Conservation (phyloP, 2,329 filamentous ascomycete species). For the Penicillium hesseltinei region DNA sequence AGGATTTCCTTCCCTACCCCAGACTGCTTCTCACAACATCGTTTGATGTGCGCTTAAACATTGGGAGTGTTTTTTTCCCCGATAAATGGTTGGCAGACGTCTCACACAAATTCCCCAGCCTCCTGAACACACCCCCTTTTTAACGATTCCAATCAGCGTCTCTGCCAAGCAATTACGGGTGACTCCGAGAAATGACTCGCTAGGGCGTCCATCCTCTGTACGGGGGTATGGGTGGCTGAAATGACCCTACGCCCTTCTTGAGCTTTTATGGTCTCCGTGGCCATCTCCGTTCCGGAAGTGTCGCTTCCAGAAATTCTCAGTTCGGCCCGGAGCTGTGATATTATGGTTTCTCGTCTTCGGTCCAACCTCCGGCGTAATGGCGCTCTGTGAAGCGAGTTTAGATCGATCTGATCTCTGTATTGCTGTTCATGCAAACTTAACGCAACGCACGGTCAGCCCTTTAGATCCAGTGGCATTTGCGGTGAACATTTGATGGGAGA, state of each 20-base stretch:
- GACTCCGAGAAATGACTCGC: not conserved
- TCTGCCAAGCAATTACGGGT: not conserved
- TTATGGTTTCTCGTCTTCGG: not conserved
- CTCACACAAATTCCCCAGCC: not conserved
- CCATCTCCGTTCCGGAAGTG: not conserved
- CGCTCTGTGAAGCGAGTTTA: not conserved
- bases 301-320: not conserved
- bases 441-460: not conserved
- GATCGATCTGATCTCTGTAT: not conserved
- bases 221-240: not conserved
- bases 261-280: not conserved
- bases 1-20: not conserved
- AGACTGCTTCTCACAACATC: not conserved
- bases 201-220: not conserved
- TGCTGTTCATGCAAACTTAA: not conserved
- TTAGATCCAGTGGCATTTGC: not conserved
- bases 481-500: not conserved
- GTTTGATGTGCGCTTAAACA: too few species aligned
- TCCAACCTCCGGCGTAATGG: not conserved
- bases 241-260: not conserved
- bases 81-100: not conserved
- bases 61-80: not conserved
- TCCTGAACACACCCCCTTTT: not conserved
- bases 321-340: conserved; percentile 1
- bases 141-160: not conserved